Conservation (phyloP, 2,329 filamentous ascomycete species). For the Cryoendolithus antarcticus region DNA sequence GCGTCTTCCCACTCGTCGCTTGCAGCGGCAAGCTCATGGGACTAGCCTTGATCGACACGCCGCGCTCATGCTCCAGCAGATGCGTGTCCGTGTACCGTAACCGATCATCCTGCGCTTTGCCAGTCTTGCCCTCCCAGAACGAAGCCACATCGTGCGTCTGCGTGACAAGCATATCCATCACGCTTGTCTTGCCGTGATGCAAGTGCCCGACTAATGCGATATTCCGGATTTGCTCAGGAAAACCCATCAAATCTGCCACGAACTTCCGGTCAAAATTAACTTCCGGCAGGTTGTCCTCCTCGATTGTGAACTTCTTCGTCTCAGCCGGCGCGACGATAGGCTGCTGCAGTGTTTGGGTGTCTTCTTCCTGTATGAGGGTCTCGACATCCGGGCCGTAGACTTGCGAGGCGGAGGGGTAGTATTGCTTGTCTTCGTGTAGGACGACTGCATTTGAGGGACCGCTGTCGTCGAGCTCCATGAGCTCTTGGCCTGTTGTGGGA, state of each 20-base stretch:
- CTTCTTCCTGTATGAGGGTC: conserved; percentile 91
- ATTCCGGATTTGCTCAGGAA: conserved; percentile 86
- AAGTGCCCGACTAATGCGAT: conserved; percentile 84
- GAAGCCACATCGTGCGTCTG: conserved; percentile 84
- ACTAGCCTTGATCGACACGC: conserved; percentile 80
- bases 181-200: conserved; percentile 94
- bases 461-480: conserved; percentile 88
- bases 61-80: conserved; percentile 75
- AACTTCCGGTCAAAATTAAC: conserved; percentile 83
- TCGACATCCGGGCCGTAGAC: conserved; percentile 92
- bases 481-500: conserved; percentile 55
- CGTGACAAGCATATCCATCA: conserved; percentile 95
- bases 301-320: conserved; percentile 89
- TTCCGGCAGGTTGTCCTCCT: conserved; percentile 79
- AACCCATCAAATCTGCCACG: conserved; percentile 93
- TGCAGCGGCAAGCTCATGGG: conserved; percentile 91
- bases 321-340: conserved; percentile 90
- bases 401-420: conserved; percentile 95
- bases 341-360: conserved; percentile 81
- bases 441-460: conserved; percentile 94
- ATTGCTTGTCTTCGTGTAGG: conserved; percentile 97
- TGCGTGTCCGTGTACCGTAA: conserved; percentile 91
- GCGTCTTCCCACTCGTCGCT: conserved; percentile 82
- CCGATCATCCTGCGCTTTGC: conserved; percentile 75
- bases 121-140: conserved; percentile 66